Conservation (phyloP, 225 moss, liverwort and hornwort species). For the Thuidium tamariscinum region DNA sequence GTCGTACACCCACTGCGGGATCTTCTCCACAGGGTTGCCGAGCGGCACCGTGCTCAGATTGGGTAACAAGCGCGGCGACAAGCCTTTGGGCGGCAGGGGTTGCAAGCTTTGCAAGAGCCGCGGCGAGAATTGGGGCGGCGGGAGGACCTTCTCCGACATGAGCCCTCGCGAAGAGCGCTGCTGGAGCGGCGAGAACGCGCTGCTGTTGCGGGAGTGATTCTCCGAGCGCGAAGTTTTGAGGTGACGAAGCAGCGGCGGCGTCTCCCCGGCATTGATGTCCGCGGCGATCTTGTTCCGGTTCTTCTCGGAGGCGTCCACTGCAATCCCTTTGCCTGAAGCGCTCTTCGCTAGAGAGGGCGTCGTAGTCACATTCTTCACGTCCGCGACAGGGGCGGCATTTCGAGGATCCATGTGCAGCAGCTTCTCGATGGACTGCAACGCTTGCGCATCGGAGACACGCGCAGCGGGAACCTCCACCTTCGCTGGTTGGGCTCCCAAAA, state of each 20-base stretch:
- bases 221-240: conserved; percentile 33
- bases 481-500: not conserved
- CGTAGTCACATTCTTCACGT: not conserved
- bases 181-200: conserved; percentile 12
- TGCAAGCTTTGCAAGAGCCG: conserved; percentile 34
- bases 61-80: conserved; percentile 29
- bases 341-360: not conserved
- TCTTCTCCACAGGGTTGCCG: conserved; percentile 38
- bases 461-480: conserved; percentile 3
- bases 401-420: conserved; percentile 10
- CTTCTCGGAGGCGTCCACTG: conserved; percentile 18
- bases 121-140: conserved; percentile 39
- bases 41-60: conserved; percentile 22
- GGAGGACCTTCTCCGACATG: conserved; percentile 16
- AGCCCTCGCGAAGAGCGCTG: not conserved
- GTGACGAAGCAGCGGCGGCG: conserved; percentile 39
- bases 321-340: conserved; percentile 2
- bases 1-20: conserved; percentile 31
- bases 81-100: conserved; percentile 19
- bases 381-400: not conserved
- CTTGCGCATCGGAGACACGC: conserved; percentile 23
- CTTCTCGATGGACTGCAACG: conserved; percentile 35
- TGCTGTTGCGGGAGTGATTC: not conserved
- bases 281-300: conserved; percentile 10
- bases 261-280: conserved; percentile 7